Evolutionary conservation across 441 rosid species (phyloP).

Genomic region (Pelargonium citronellum): DNA sequence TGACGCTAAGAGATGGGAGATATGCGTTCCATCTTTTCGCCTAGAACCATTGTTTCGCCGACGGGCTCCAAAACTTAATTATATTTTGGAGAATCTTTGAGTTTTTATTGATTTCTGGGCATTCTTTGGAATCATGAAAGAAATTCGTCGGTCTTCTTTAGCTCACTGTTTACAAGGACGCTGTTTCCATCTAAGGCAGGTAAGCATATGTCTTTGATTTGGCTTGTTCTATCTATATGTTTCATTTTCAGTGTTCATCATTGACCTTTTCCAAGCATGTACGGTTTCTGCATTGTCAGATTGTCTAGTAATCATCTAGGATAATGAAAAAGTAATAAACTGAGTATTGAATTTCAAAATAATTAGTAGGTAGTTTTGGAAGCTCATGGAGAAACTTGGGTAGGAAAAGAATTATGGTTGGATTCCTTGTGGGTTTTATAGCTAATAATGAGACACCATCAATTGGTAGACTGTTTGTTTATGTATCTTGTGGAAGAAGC

Average conservation of each 20-base stretch:
- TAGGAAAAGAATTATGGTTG: too few species aligned
- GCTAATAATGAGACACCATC: too few species aligned
- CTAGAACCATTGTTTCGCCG: slow-evolving; percentile 46
- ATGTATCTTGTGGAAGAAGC: too few species aligned
- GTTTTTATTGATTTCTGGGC: neutral
- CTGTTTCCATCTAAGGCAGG: neutral
- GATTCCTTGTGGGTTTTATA: too few species aligned
- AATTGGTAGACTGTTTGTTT: too few species aligned
- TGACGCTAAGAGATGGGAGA: slow-evolving; percentile 47
- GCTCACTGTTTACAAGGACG: neutral
- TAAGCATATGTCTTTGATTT: neutral
- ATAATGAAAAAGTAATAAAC: too few species aligned
- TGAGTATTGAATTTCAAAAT: too few species aligned
- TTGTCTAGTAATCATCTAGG: neutral
- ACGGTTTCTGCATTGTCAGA: neutral
- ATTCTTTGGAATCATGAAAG: neutral
- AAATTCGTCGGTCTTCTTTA: neutral
- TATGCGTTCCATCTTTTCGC: slow-evolving; percentile 42
- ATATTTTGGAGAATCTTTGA: slow-evolving; percentile 2
- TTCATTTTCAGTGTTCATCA: neutral
- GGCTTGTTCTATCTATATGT: neutral
- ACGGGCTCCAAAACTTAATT: slow-evolving; percentile 31
- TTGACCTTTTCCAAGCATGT: neutral
- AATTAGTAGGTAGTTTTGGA: too few species aligned
- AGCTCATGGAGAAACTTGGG: too few species aligned